Evolutionary conservation across 352 stramenopile genomes (phyloP).

Genomic region (Globisporangium sylvaticum): DNA sequence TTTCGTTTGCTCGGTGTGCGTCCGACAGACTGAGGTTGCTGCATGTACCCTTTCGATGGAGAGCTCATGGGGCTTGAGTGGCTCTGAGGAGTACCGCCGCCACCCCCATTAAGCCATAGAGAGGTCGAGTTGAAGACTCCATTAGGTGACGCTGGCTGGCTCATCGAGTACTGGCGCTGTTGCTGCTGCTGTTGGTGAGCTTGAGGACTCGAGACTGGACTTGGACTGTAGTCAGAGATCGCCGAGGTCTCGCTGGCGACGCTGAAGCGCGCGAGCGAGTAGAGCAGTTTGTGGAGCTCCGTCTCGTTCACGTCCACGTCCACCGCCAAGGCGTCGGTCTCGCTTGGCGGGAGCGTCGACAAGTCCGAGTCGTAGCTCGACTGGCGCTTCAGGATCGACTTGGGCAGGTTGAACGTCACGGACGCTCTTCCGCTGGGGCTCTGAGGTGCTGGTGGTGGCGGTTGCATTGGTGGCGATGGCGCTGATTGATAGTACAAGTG

Average conservation of each 20-base stretch:
- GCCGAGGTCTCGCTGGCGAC: conserved; percentile 33
- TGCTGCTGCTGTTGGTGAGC: neutral
- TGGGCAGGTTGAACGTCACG: conserved; percentile 35
- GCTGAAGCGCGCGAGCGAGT: conserved; percentile 52
- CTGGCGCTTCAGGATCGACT: conserved; percentile 44
- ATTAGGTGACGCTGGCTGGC: neutral
- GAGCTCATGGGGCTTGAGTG: neutral
- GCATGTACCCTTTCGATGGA: neutral
- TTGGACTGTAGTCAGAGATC: conserved; percentile 1
- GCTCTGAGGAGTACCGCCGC: neutral
- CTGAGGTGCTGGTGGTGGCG: neutral
- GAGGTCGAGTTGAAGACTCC: conserved; percentile 1
- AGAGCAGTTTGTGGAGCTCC: conserved; percentile 64
- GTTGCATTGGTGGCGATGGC: neutral
- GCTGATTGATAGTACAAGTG: neutral
- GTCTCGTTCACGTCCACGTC: conserved; percentile 23
- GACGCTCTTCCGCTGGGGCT: conserved; percentile 14
- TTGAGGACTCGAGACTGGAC: conserved; percentile 7
- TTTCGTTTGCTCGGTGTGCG: neutral
- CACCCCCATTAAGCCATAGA: neutral
- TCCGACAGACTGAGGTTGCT: neutral
- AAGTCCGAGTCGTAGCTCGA: conserved; percentile 36
- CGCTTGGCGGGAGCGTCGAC: conserved; percentile 29
- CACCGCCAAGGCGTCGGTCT: conserved; percentile 12
- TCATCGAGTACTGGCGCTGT: conserved; percentile 1